A percentile compares a stretch with the other conserved stretches of the same genome.
Conservation (phyloP, 768 basidiomycete species). For the Scleroderma bovista region DNA sequence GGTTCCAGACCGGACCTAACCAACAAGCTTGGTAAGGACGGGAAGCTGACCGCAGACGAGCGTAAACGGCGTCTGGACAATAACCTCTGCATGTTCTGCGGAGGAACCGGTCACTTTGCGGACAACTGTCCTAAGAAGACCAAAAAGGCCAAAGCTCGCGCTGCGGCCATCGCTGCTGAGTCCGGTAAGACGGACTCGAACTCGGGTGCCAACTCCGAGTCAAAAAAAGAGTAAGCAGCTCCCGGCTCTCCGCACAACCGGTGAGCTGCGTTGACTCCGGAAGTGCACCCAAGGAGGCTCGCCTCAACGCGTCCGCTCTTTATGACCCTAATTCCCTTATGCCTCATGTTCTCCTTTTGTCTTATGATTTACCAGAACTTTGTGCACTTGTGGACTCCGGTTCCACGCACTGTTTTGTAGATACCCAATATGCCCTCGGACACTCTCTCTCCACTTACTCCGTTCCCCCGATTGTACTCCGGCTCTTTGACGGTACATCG, state of each 20-base stretch:
- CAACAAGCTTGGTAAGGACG: not conserved
- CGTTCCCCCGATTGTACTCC: not conserved
- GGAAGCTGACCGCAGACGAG: not conserved
- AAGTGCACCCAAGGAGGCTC: not conserved
- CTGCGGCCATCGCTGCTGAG: not conserved
- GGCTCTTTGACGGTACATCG: conserved; percentile 1
- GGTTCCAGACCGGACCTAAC: not conserved
- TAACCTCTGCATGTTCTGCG: conserved; percentile 6
- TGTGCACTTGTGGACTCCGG: not conserved
- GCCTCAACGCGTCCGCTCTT: conserved; percentile 5
- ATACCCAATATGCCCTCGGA: not conserved
- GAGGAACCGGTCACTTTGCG: not conserved
- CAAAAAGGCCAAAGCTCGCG: not conserved
- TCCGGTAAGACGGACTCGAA: not conserved
- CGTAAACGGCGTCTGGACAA: not conserved
- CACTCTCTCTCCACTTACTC: not conserved
- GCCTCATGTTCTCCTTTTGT: not conserved
- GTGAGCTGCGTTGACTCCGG: not conserved
- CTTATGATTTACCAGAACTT: not conserved
- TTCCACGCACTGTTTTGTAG: not conserved
- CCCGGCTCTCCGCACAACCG: not conserved
- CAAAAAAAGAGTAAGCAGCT: conserved; percentile 5
- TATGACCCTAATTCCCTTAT: not conserved
- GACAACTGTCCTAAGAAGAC: not conserved
- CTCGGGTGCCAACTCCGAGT: not conserved